phyloP scores from a whole-genome alignment of 208 protist species.

The Porcisia deanei region DNA sequence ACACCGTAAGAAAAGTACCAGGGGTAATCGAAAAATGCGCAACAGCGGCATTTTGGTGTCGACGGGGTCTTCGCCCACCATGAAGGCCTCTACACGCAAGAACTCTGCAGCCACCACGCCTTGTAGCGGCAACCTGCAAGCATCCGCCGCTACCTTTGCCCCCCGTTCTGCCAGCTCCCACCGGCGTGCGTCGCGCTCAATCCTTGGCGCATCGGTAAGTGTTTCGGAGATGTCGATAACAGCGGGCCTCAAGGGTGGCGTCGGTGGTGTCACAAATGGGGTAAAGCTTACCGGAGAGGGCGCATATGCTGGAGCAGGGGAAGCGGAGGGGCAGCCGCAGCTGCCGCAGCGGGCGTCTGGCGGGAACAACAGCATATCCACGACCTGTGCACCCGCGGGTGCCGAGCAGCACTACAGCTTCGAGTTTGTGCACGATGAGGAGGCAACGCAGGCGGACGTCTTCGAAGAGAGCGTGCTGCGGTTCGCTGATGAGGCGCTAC shows the following conservation, averaged over 20 bases:
- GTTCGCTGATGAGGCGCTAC: slow-evolving; percentile 82
- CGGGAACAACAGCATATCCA: slow-evolving; percentile 5
- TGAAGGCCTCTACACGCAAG: slow-evolving; percentile 7
- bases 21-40: slow-evolving; percentile 5
- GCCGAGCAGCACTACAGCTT: slow-evolving; percentile 83
- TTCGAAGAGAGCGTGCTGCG: slow-evolving; percentile 88
- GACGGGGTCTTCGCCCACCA: slow-evolving; percentile 4
- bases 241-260: not conserved
- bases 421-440: slow-evolving; percentile 85
- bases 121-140: not conserved
- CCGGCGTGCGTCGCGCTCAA: slow-evolving; percentile 16
- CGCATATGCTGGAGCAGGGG: not conserved
- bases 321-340: not conserved
- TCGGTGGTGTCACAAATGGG: not conserved
- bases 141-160: not conserved
- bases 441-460: slow-evolving; percentile 83
- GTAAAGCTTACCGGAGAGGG: not conserved
- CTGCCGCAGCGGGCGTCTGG: slow-evolving; percentile 1
- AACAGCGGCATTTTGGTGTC: slow-evolving; percentile 11
- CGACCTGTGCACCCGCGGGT: slow-evolving; percentile 6
- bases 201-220: slow-evolving; percentile 22
- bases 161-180: not conserved
- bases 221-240: slow-evolving; percentile 26
- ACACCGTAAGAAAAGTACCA: slow-evolving; percentile 1
- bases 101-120: slow-evolving; percentile 13